Percentiles rank a stretch among this genome's conserved stretches.
phyloP scores from a whole-genome alignment of 768 basidiomycete genomes.

The Cantharellus cinnabarinus region DNA sequence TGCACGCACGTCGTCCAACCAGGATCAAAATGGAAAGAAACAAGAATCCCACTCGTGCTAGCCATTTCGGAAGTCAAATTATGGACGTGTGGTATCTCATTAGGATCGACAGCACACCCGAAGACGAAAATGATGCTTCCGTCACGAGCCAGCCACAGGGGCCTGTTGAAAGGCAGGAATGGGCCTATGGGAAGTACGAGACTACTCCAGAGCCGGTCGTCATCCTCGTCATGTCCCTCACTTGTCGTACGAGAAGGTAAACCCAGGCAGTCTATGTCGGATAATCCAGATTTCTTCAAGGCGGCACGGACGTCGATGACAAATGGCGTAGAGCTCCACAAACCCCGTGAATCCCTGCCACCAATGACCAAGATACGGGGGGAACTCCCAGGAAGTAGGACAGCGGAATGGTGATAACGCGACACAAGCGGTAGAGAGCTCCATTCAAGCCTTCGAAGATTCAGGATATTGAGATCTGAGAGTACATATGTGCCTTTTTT shows the following conservation, averaged over 20 bases:
- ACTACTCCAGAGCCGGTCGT: no score
- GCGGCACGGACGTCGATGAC: background rate
- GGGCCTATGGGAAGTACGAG: background rate
- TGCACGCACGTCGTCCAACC: background rate
- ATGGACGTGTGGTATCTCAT: background rate
- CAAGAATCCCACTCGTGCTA: background rate
- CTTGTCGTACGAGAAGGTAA: no score
- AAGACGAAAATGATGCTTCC: background rate
- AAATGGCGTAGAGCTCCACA: background rate
- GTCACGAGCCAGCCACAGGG: background rate
- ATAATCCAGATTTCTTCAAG: background rate
- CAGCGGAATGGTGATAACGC: background rate
- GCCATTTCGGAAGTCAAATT: background rate
- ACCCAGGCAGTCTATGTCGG: background rate
- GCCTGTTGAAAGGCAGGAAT: background rate
- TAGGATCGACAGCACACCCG: background rate
- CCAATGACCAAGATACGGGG: background rate
- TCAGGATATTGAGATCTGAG: background rate
- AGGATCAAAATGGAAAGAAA: background rate
- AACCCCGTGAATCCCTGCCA: background rate
- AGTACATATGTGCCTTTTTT: background rate
- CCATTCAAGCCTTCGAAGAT: background rate
- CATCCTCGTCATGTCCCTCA: no score
- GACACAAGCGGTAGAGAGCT: background rate
- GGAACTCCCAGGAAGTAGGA: background rate